Evolutionary conservation across 2,329 filamentous ascomycete genomes (phyloP).

Genomic region (Fusarium irregulare): DNA sequence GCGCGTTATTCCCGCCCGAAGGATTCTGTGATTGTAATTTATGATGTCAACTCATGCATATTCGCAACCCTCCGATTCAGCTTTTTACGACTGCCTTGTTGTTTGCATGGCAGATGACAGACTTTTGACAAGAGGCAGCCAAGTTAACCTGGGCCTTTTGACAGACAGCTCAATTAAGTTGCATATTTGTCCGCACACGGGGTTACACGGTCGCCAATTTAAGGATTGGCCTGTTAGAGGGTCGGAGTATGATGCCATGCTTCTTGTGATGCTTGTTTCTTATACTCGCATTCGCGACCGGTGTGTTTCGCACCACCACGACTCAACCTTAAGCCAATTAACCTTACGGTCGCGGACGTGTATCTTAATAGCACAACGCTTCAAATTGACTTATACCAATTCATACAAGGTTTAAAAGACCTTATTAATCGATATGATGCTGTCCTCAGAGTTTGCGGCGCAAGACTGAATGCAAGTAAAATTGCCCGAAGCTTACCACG

Average conservation of each 20-base stretch:
- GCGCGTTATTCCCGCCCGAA: not conserved
- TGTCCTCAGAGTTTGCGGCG: not conserved
- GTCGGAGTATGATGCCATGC: accelerated
- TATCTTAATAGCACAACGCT: not conserved
- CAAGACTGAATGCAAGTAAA: not conserved
- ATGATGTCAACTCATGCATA: not conserved
- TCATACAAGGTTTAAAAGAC: not conserved
- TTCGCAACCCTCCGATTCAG: no score
- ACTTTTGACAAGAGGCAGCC: not conserved
- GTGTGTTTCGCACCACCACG: not conserved
- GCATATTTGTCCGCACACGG: not conserved
- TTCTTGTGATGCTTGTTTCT: not conserved
- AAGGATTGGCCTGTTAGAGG: no score
- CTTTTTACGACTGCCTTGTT: not conserved
- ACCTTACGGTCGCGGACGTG: not conserved
- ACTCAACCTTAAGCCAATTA: not conserved
- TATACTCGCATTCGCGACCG: not conserved
- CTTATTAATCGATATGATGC: accelerated
- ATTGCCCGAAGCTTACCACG: not conserved
- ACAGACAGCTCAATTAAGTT: not conserved
- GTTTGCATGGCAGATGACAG: not conserved
- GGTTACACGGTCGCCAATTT: not conserved
- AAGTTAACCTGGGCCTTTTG: not conserved
- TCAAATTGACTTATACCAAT: not conserved
- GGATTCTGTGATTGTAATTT: not conserved